Evolutionary conservation across 164 flowering plant species (phyloP).

Genomic region (Dillenia suffruticosa): DNA sequence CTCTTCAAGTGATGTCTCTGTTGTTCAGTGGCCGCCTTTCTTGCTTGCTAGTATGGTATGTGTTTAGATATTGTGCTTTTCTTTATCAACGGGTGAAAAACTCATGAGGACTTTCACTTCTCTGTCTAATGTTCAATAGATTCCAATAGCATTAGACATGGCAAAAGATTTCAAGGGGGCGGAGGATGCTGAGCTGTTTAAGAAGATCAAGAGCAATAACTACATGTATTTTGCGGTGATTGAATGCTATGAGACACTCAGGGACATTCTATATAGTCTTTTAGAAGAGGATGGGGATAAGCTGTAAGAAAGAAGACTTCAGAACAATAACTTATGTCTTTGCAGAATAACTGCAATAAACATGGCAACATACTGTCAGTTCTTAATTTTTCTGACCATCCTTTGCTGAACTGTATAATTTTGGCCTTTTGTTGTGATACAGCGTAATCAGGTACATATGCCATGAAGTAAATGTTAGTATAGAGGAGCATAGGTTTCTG

Average conservation of each 20-base stretch:
- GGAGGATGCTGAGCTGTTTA: slow-evolving; percentile 70
- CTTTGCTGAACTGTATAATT: slow-evolving; percentile 1
- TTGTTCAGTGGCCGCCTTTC: slow-evolving; percentile 97
- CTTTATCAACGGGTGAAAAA: background rate
- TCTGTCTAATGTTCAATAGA: slow-evolving; percentile 33
- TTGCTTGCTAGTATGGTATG: slow-evolving; percentile 93
- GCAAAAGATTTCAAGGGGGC: slow-evolving; percentile 84
- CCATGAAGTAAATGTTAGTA: slow-evolving; percentile 48
- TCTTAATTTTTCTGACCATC: too few relatives aligned
- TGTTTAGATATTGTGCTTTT: background rate
- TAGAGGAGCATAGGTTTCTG: slow-evolving; percentile 43
- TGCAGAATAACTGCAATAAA: too few relatives aligned
- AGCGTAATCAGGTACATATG: slow-evolving; percentile 64
- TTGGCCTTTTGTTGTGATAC: slow-evolving; percentile 10
- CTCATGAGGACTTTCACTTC: slow-evolving; percentile 4
- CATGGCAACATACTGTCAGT: too few relatives aligned
- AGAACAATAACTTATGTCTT: background rate
- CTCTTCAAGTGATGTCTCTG: slow-evolving; percentile 54
- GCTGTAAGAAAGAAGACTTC: slow-evolving; percentile 34
- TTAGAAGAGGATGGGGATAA: slow-evolving; percentile 53
- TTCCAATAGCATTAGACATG: slow-evolving; percentile 97
- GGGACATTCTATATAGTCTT: slow-evolving; percentile 49
- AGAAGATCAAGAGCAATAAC: slow-evolving; percentile 59
- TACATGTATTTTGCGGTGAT: slow-evolving; percentile 88
- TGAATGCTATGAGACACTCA: slow-evolving; percentile 86